These are phyloP conservation scores for Ogataea trehalophila DNA, from an alignment of 805 yeast genomes.

Conservation along the genomic window DNA sequence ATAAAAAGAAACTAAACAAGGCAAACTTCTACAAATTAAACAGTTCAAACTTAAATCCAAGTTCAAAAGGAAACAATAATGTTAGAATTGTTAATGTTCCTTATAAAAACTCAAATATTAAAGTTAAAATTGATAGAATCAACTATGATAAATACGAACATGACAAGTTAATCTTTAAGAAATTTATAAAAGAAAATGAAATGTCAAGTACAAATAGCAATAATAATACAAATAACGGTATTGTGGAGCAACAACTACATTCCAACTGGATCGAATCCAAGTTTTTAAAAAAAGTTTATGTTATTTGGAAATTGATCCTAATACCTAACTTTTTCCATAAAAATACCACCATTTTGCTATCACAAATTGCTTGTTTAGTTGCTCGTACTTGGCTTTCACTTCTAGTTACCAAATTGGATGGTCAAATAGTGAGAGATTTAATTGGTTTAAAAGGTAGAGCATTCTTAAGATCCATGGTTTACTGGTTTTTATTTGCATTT, in stretches of 20 bases:
- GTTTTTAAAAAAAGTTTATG: conserved; percentile 66
- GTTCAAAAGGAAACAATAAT: conserved; percentile 17
- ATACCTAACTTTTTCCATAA: conserved; percentile 70
- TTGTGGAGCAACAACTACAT: too few relatives aligned
- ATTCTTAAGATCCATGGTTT: conserved; percentile 69
- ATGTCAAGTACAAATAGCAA: background rate
- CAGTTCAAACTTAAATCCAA: conserved; percentile 3
- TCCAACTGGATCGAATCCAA: conserved; percentile 38
- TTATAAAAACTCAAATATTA: conserved; percentile 34
- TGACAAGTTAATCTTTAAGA: conserved; percentile 49
- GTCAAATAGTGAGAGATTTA: conserved; percentile 84
- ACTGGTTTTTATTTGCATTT: conserved; percentile 86
- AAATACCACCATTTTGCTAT: conserved; percentile 57
- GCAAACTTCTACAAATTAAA: background rate
- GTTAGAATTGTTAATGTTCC: conserved; percentile 46
- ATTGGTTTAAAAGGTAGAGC: conserved; percentile 75
- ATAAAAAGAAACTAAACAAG: background rate
- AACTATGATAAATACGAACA: conserved; percentile 49
- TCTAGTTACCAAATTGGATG: conserved; percentile 83
- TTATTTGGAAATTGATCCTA: conserved; percentile 68
- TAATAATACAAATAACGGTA: background rate
- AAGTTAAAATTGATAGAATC: conserved; percentile 44
- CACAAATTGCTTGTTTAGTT: conserved; percentile 71
- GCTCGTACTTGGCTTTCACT: conserved; percentile 85
- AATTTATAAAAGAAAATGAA: conserved; percentile 33